Percentiles rank a stretch among this genome's conserved stretches.
Conservation (phyloP, 179 eudicot species). For the Beta corolliflora region DNA sequence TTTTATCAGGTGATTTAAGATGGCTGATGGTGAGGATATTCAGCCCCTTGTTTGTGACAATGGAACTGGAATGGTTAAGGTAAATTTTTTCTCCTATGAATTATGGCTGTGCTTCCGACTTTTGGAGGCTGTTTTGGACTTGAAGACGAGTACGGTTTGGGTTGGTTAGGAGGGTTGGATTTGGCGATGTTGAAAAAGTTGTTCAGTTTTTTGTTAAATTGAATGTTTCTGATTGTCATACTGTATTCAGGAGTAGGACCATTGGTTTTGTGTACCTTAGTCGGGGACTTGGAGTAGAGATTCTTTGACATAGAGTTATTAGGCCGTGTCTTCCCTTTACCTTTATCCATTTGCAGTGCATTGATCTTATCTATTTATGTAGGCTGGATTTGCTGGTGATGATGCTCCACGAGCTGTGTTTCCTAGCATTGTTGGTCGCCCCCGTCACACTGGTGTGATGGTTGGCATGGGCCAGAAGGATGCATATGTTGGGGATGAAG, state of each 20-base stretch:
- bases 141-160: background rate
- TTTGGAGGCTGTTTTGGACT: background rate
- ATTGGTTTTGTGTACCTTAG: background rate
- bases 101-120: background rate
- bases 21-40: slow-evolving; percentile 42
- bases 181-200: background rate
- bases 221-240: background rate
- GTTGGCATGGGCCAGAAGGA: slow-evolving; percentile 47
- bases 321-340: background rate
- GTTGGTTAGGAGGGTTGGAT: background rate
- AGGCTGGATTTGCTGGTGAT: slow-evolving; percentile 50
- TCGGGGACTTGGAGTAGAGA: background rate
- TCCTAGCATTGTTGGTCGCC: slow-evolving; percentile 44
- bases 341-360: background rate
- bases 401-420: slow-evolving; percentile 46
- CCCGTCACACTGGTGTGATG: slow-evolving; percentile 46
- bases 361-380: slow-evolving; percentile 13
- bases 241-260: background rate
- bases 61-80: slow-evolving; percentile 46
- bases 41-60: slow-evolving; percentile 45
- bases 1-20: slow-evolving; percentile 25
- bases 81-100: slow-evolving; percentile 13
- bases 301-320: background rate
- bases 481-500: slow-evolving; percentile 45
- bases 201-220: background rate